These are phyloP conservation scores for Neurospora sp. DNA, from an alignment of 495 filamentous ascomycete species.

Conservation along the genomic window DNA sequence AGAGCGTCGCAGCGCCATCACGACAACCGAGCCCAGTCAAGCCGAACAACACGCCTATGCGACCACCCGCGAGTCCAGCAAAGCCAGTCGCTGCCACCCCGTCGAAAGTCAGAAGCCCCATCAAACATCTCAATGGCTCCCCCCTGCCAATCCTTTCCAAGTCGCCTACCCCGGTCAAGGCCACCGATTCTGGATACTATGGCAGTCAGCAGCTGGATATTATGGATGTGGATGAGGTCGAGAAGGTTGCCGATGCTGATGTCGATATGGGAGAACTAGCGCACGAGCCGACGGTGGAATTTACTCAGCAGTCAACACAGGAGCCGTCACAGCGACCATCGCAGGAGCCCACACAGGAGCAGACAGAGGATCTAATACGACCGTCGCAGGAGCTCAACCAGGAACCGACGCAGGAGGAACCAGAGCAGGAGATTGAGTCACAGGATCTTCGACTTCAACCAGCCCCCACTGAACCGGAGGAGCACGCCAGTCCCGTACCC, in stretches of 20 bases:
- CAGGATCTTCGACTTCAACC: not conserved
- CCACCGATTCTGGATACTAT: conserved; percentile 71
- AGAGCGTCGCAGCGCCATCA: not conserved
- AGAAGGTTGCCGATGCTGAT: conserved; percentile 8
- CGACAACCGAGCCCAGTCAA: not conserved
- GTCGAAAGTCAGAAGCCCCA: conserved; percentile 8
- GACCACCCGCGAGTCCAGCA: conserved; percentile 19
- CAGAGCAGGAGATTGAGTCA: not conserved
- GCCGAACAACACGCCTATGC: conserved; percentile 3
- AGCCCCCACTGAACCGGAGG: conserved; percentile 3
- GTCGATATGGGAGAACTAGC: conserved; percentile 12
- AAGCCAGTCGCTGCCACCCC: conserved; percentile 9
- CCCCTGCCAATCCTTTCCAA: conserved; percentile 15
- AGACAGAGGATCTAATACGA: not conserved
- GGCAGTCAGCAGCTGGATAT: conserved; percentile 47
- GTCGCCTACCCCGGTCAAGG: not conserved
- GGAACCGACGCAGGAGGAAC: not conserved
- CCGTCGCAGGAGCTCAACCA: not conserved
- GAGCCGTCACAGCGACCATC: not conserved
- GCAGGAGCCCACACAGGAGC: not conserved
- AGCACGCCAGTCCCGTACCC: conserved; percentile 12
- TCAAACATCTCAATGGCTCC: conserved; percentile 1
- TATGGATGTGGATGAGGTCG: conserved; percentile 20
- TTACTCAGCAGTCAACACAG: not conserved
- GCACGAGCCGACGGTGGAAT: not conserved